Percentiles rank a stretch among this genome's conserved stretches.
These are phyloP conservation scores for Salmacisia buchloeana DNA, from an alignment of 1,284 basidiomycete species.

Conservation along the genomic window DNA sequence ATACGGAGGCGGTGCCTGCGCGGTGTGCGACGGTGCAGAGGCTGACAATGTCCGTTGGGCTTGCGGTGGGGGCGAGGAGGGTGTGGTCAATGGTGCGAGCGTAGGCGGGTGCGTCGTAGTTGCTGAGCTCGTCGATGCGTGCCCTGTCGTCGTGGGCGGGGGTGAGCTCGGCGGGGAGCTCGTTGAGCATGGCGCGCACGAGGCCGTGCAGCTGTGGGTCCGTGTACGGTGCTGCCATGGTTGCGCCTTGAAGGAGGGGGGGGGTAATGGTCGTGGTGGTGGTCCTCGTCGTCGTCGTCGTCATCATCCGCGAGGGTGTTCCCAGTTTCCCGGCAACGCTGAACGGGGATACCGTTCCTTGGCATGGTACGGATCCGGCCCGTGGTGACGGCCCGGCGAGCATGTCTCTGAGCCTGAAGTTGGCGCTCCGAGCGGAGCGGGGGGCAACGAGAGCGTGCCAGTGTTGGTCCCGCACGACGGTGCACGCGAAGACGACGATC, in stretches of 20 bases:
- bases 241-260: too few species aligned
- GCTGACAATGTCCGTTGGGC: slow-evolving; percentile 22
- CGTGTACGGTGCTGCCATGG: neutral
- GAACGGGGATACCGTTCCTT: too few species aligned
- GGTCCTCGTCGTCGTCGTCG: neutral
- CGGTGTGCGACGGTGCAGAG: slow-evolving; percentile 30
- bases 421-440: too few species aligned
- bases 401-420: too few species aligned
- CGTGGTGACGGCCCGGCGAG: too few species aligned
- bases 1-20: slow-evolving; percentile 31
- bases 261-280: too few species aligned
- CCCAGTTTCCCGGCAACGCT: too few species aligned
- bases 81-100: slow-evolving; percentile 38
- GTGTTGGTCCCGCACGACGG: too few species aligned
- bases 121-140: neutral
- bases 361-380: too few species aligned
- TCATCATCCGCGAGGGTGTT: too few species aligned
- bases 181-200: slow-evolving; percentile 5
- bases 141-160: neutral
- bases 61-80: slow-evolving; percentile 35
- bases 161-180: neutral
- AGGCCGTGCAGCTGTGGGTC: slow-evolving; percentile 1
- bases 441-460: too few species aligned
- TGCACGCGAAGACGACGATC: too few species aligned
- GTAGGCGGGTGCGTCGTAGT: neutral